Conservation (phyloP, 306 rosid genomes). For the Fragaria ananassa region DNA sequence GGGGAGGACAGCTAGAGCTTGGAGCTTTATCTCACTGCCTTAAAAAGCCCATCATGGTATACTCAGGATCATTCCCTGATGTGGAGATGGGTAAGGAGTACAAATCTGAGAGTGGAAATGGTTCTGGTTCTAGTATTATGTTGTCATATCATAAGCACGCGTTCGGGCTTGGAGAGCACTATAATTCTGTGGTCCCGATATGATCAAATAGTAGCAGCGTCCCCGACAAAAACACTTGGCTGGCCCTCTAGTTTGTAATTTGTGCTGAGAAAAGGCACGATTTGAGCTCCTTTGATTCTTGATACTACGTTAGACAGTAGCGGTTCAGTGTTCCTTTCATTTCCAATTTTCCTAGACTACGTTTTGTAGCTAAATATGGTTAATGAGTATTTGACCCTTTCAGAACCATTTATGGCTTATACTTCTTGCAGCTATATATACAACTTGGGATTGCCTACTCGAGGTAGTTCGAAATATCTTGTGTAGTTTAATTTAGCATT, state of each 20-base stretch:
- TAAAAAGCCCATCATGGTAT: constrained; percentile 66
- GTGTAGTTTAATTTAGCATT: too few relatives aligned
- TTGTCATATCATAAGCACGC: constrained; percentile 93
- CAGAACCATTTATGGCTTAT: not conserved
- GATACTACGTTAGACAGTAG: not conserved
- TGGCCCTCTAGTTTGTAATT: constrained; percentile 19
- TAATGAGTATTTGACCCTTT: not conserved
- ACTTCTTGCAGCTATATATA: not conserved
- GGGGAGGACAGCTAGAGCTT: constrained; percentile 98
- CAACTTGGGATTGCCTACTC: not conserved
- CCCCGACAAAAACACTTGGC: not conserved
- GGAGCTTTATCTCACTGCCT: constrained; percentile 86
- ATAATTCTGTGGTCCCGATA: constrained; percentile 73
- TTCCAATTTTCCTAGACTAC: not conserved
- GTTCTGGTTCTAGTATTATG: constrained; percentile 41
- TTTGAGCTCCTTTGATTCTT: constrained; percentile 2
- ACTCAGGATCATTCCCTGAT: constrained; percentile 93
- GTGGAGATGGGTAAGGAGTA: constrained; percentile 98
- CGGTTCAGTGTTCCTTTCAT: not conserved
- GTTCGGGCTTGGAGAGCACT: constrained; percentile 93
- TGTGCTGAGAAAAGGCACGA: constrained; percentile 19
- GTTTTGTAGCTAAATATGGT: not conserved
- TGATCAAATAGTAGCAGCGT: constrained; percentile 24
- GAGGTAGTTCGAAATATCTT: not conserved
- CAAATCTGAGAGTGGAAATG: constrained; percentile 37